Evolutionary conservation across 345 rosid genomes (phyloP), one percentile per base, ranked within the genome.

Genomic region (Moricandia moricandioides): DNA sequence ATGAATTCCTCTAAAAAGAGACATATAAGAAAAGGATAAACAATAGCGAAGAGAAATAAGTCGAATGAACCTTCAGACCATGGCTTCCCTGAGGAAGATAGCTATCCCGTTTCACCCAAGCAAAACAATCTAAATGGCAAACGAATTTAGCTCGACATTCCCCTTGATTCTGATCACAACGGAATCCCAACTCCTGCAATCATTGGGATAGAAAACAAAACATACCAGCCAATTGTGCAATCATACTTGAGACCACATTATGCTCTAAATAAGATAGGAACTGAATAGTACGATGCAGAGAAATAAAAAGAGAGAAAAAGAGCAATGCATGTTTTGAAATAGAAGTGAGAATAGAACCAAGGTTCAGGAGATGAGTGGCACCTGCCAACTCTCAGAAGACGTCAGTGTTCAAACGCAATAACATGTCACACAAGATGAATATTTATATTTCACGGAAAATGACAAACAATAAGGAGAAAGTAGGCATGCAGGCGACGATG

Each of bases 51-150:
- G 40, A 62, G 56, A 73, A 16, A 73, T 35, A 74, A 45, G 43
- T 33, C 70, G 43, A 70, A 39, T 60, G 79, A 76, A 91, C 98
- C 96, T 94, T 94, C 71, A 91, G 86, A 83, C 97, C 97, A 0
- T 94, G 98, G 82, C 98, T 94, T 65, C 98, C 98, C 69, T 94
- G 98, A 67, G 98, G 98, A 35, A 94, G 96, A 87, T 94, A 94
- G 82, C 98, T 94, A 67, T 94, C 98, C 82, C 98, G 97, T 82
- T 91, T 94, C 79, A 94, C 98, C 98, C 98, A 94, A 76, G 98
- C 98, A 84, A 88, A 90, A 85, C 97, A 94, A 84, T 94, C 98
- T 81, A 94, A 83, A 85, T 94, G 98, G 80, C 98, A 94, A 66
- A 91, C 84, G 79, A 91, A 91, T 82, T 87, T 91, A 75, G 97